Base-by-base conservation (phyloP, 305 asterid species). In the Solanum hybrid region DNA sequence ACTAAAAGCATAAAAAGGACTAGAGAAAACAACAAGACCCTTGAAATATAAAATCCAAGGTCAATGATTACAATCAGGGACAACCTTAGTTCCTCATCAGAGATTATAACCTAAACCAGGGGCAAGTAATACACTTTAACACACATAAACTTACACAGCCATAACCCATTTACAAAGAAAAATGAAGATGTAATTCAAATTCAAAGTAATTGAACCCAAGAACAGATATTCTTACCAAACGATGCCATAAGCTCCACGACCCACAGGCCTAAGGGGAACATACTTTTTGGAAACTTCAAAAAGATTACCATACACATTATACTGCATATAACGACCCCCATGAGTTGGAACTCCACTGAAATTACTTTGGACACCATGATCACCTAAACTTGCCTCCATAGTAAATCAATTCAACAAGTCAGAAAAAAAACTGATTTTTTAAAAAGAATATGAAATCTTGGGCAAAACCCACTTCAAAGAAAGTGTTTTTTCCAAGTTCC, bases 171-270 rank as follows among this genome's bases (percentile, higher is more conserved):
- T 39, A 73, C 72, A 68, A 22, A 86, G 10, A 41, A 10, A 68
- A 86, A 10, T 57, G 27, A 41, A 83, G 26, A 27, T 45, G 36
- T 5, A 83, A 45, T 83, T 27, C 27, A 90, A 88, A 79, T 20
- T 51, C 15, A 73, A 17, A 89, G 33, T 86, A 65, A 34, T 86
- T 32, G 31, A 72, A 78, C 45, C 41, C 65, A 37, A 22, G 57
- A 77, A 79, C 6, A 82, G 34, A 72, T 45, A 85, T 75, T 36
- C 91, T 93, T 92, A 95, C 96, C 97, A 95, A 91, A 96, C 96
- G 86, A 93, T 94, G 91, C 98, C 98, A 90, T 93, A 93, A 91
- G 96, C 97, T 45, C 96, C 97, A 90, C 96, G 95, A 2, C 97
- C 98, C 7, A 95, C 96, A 3, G 98, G 97, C 93, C 95, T 93